These are phyloP conservation scores for Theobroma grandiflorum DNA, from an alignment of 441 rosid genomes.

Conservation along the genomic window DNA sequence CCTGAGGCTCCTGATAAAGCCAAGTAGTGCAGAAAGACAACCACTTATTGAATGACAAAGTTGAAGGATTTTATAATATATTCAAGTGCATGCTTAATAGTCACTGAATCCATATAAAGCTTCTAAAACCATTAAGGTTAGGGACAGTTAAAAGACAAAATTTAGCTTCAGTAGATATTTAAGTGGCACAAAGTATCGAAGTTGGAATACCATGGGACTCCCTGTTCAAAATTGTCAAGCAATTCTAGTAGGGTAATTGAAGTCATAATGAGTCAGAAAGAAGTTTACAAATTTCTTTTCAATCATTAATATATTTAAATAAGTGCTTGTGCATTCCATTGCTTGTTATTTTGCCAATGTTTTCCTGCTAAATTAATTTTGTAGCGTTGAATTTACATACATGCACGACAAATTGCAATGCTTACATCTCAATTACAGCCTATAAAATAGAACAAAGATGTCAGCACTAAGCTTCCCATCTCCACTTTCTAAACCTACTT, in stretches of 20 bases:
- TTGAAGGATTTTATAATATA: not conserved
- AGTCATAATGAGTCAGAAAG: conserved; percentile 19
- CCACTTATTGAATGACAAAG: not conserved
- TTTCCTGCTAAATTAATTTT: not conserved
- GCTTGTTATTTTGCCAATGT: conserved; percentile 7
- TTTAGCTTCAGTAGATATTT: conserved; percentile 1
- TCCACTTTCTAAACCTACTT: conserved; percentile 26
- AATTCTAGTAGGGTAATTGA: not conserved
- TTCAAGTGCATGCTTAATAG: not conserved
- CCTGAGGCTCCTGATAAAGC: conserved; percentile 81
- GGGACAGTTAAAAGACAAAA: not conserved
- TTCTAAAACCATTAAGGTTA: not conserved
- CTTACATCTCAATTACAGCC: not conserved
- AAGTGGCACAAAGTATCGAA: not conserved
- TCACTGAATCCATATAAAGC: conserved; percentile 17
- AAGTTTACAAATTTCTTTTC: not conserved
- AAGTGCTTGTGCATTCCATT: not conserved
- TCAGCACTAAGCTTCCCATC: not conserved
- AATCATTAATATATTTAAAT: conserved; percentile 9
- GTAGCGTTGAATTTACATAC: not conserved
- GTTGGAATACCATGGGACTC: not conserved
- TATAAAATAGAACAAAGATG: not conserved
- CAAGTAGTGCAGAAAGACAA: conserved; percentile 31
- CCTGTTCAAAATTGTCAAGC: conserved; percentile 1
- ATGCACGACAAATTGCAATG: not conserved